Percentiles rank a stretch among this genome's conserved stretches.
phyloP scores from a whole-genome alignment of 345 rosid species.

The Citrus hindsii region DNA sequence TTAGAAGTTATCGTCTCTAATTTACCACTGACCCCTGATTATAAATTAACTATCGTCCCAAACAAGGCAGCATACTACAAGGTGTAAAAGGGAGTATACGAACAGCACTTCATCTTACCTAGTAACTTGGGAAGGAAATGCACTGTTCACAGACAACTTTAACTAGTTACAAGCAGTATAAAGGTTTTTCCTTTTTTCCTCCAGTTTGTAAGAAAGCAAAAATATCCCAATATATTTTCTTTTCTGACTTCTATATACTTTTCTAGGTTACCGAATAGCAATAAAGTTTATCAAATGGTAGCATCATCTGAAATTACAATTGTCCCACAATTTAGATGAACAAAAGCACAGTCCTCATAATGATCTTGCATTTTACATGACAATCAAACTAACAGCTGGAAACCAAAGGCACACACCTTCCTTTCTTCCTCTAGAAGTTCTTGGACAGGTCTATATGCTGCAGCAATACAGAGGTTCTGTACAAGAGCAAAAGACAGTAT shows the following conservation, averaged over 20 bases:
- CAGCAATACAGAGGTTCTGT: slow-evolving; percentile 95
- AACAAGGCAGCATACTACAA: neutral
- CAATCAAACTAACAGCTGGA: neutral
- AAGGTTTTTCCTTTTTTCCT: neutral
- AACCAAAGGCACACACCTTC: slow-evolving; percentile 38
- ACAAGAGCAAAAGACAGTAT: slow-evolving; percentile 6
- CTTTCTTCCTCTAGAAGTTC: slow-evolving; percentile 81
- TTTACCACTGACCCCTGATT: neutral
- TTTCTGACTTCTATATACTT: neutral
- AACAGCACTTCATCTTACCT: neutral
- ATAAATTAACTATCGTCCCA: neutral
- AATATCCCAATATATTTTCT: too few species aligned
- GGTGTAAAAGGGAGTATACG: neutral
- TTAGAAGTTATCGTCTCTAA: neutral
- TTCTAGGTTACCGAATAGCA: neutral
- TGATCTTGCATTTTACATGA: neutral
- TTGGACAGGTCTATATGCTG: slow-evolving; percentile 97
- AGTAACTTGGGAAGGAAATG: neutral
- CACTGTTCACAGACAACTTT: too few species aligned
- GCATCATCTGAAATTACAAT: neutral
- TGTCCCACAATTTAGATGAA: neutral
- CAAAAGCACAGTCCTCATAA: neutral
- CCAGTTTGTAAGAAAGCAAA: neutral
- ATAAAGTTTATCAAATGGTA: neutral
- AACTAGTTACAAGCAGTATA: too few species aligned